These are phyloP conservation scores for Sporisorium sorghi DNA, from an alignment of 1,284 basidiomycete species.

Conservation along the genomic window DNA sequence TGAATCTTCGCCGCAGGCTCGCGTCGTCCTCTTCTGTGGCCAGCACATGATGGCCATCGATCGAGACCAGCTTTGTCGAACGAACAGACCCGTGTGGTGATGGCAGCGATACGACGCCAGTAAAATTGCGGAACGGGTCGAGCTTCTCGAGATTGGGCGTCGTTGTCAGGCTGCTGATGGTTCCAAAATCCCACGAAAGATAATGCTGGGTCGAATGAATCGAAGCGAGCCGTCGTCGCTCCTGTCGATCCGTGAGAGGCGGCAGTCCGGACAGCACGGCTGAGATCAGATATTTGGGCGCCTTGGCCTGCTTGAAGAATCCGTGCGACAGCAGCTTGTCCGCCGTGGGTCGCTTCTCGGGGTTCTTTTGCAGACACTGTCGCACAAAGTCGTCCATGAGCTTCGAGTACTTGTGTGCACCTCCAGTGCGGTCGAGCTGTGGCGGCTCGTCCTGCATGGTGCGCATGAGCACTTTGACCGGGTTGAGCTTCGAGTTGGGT, in stretches of 20 bases:
- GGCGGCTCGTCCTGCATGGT: constrained; percentile 73
- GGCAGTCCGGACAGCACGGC: constrained; percentile 74
- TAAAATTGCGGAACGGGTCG: constrained; percentile 62
- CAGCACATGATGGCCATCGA: constrained; percentile 50
- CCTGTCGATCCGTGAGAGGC: constrained; percentile 58
- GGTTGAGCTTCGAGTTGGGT: constrained; percentile 80
- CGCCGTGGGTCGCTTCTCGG: constrained; percentile 80
- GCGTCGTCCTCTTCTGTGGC: constrained; percentile 41
- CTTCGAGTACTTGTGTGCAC: constrained; percentile 81
- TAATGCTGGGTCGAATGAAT: constrained; percentile 51
- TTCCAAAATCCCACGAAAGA: constrained; percentile 62
- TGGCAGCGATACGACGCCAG: constrained; percentile 46
- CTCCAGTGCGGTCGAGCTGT: constrained; percentile 78
- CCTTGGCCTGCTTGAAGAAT: constrained; percentile 83
- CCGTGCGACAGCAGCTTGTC: constrained; percentile 80
- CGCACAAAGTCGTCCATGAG: constrained; percentile 84
- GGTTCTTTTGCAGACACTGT: constrained; percentile 84
- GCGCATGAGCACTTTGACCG: constrained; percentile 80
- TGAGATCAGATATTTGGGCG: constrained; percentile 79
- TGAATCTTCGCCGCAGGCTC: constrained; percentile 26
- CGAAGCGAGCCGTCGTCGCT: constrained; percentile 47
- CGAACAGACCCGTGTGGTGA: constrained; percentile 48
- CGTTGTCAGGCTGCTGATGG: constrained; percentile 28
- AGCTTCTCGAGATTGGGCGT: constrained; percentile 42
- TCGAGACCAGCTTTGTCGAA: constrained; percentile 43